These are phyloP conservation scores for Mikania micrantha DNA, from an alignment of 129 eudicot genomes.

Conservation along the genomic window DNA sequence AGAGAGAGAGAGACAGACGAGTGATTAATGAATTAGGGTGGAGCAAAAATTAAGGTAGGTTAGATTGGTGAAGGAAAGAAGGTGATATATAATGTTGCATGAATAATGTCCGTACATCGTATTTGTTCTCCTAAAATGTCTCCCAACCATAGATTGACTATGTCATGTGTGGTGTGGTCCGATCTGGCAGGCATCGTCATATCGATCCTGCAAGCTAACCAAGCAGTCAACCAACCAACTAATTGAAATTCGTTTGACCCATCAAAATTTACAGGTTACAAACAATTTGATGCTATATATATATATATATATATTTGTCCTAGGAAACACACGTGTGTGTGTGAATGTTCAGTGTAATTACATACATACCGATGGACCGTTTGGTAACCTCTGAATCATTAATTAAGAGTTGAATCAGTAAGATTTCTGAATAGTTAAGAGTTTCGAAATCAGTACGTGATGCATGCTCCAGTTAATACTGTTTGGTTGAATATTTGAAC, in stretches of 20 bases:
- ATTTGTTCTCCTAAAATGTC: slow-evolving; percentile 25
- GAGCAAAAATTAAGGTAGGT: slow-evolving; percentile 15
- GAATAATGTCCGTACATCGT: slow-evolving; percentile 35
- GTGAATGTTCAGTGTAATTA: too few relatives aligned
- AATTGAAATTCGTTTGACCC: slow-evolving; percentile 21
- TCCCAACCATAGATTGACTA: slow-evolving; percentile 28
- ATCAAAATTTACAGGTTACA: neutral
- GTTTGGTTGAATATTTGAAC: too few relatives aligned
- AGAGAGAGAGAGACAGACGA: slow-evolving; percentile 23
- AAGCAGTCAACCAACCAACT: slow-evolving; percentile 11
- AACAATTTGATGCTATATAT: neutral
- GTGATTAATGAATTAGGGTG: slow-evolving; percentile 4
- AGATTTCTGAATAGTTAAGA: too few relatives aligned
- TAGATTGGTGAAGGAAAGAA: slow-evolving; percentile 28
- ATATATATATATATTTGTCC: too few relatives aligned
- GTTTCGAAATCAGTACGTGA: too few relatives aligned
- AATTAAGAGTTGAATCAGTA: too few relatives aligned
- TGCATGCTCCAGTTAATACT: too few relatives aligned
- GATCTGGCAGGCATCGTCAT: slow-evolving; percentile 6
- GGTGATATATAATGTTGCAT: slow-evolving; percentile 38
- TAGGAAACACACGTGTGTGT: too few relatives aligned
- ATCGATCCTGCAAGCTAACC: slow-evolving; percentile 8
- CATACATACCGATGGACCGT: too few relatives aligned
- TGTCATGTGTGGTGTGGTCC: slow-evolving; percentile 16
- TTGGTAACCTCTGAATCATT: too few relatives aligned